Evolutionary conservation across 352 stramenopile genomes (phyloP).

Genomic region (Phytopythium cucurbitacearum): DNA sequence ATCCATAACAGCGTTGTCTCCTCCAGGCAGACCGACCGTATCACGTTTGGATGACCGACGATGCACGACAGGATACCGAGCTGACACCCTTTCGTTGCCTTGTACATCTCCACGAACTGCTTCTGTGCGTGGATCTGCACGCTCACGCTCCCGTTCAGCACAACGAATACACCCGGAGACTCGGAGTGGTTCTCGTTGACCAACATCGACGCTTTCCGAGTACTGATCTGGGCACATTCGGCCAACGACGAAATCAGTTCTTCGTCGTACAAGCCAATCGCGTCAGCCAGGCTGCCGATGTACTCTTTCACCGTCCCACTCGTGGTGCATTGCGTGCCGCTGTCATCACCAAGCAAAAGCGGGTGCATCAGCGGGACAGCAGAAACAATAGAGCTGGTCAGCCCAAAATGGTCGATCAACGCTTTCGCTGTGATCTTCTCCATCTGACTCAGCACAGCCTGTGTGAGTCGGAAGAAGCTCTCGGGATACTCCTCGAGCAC

Average conservation of each 20-base stretch:
- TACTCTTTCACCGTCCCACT: constrained; percentile 16
- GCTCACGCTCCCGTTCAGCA: constrained; percentile 50
- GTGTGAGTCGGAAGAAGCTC: constrained; percentile 66
- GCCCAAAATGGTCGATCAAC: constrained; percentile 78
- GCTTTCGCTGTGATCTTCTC: constrained; percentile 81
- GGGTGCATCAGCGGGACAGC: constrained; percentile 24
- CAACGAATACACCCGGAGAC: constrained; percentile 41
- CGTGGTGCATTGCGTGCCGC: constrained; percentile 1
- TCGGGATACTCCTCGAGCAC: constrained; percentile 62
- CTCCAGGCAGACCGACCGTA: constrained; percentile 43
- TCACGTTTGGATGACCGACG: constrained; percentile 40
- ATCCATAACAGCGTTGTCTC: constrained; percentile 48
- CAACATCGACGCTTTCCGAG: constrained; percentile 10
- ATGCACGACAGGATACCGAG: constrained; percentile 67
- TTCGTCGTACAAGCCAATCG: constrained; percentile 41
- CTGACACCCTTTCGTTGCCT: constrained; percentile 53
- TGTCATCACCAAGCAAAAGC: constrained; percentile 13
- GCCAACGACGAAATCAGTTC: constrained; percentile 27
- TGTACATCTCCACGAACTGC: constrained; percentile 45
- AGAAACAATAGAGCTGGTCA: constrained; percentile 38
- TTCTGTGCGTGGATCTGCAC: constrained; percentile 43
- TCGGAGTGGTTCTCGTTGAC: background rate
- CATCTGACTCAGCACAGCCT: constrained; percentile 73
- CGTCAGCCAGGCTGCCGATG: constrained; percentile 30
- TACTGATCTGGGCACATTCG: constrained; percentile 27